These are phyloP conservation scores for Micractinium sp. DNA, from an alignment of 139 green algal species.

Conservation along the genomic window DNA sequence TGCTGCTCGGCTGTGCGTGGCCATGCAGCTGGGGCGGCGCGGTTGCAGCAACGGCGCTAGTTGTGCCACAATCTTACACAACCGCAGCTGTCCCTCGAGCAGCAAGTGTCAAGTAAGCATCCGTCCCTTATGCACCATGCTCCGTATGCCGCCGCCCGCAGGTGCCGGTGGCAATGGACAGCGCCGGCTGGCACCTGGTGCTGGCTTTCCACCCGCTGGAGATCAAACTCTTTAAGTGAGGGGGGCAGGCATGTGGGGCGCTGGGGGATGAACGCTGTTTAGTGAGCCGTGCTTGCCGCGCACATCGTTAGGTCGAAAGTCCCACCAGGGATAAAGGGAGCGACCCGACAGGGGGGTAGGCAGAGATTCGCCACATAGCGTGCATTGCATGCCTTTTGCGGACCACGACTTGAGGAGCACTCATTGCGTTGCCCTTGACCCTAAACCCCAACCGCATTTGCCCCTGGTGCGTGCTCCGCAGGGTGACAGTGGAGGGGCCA, in stretches of 20 bases:
- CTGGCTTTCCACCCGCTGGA: constrained; percentile 79
- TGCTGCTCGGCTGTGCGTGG: no score
- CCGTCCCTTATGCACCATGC: neutral
- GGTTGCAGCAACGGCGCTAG: no score
- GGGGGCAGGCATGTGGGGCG: neutral
- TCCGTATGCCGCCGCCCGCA: constrained; percentile 26
- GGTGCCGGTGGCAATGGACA: constrained; percentile 86
- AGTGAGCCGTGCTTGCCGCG: no score
- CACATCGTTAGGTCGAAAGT: no score
- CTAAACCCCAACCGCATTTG: neutral
- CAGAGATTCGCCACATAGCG: neutral
- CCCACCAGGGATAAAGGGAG: no score
- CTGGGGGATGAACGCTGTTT: no score
- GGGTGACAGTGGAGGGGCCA: constrained; percentile 15
- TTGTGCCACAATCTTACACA: no score
- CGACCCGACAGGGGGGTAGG: no score
- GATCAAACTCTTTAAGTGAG: constrained; percentile 77
- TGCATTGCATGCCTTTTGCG: neutral
- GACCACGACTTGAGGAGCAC: neutral
- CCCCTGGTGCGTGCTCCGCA: neutral
- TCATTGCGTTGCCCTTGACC: no score
- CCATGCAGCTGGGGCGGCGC: no score
- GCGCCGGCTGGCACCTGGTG: constrained; percentile 68
- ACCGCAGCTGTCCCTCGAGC: no score
- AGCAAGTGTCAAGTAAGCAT: no score